These are phyloP conservation scores for Colletotrichum noveboracense DNA, from an alignment of 2,329 filamentous ascomycete species.

Conservation along the genomic window DNA sequence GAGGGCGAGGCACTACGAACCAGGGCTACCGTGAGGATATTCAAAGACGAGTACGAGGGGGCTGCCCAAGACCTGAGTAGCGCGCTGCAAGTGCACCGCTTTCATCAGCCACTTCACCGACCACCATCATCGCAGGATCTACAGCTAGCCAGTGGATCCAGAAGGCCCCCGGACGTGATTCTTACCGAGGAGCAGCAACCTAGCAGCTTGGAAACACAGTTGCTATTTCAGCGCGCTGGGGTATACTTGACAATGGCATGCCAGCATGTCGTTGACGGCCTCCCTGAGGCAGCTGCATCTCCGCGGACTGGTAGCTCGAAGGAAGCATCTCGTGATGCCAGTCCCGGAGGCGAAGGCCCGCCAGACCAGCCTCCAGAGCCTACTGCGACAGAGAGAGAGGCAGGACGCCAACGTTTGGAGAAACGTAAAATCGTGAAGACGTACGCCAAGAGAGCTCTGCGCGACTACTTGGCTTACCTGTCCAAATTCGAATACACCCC, in stretches of 20 bases:
- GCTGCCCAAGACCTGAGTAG: constrained; percentile 74
- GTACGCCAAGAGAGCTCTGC: constrained; percentile 76
- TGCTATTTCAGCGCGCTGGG: constrained; percentile 77
- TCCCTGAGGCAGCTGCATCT: constrained; percentile 35
- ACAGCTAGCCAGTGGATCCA: constrained; percentile 39
- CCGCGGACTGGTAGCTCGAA: not conserved
- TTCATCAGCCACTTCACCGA: constrained; percentile 57
- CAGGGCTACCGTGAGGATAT: constrained; percentile 74
- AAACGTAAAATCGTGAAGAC: constrained; percentile 73
- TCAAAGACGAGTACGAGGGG: constrained; percentile 76
- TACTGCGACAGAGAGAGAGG: constrained; percentile 50
- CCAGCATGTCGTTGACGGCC: constrained; percentile 62
- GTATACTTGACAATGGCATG: constrained; percentile 77
- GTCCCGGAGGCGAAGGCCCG: not conserved
- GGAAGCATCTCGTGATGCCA: not conserved
- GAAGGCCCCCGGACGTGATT: constrained; percentile 37
- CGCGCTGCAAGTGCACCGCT: constrained; percentile 62
- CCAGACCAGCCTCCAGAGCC: constrained; percentile 19
- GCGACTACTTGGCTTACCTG: constrained; percentile 77
- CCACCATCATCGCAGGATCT: constrained; percentile 49
- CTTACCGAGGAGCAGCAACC: constrained; percentile 62
- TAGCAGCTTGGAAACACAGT: constrained; percentile 74
- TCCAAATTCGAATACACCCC: constrained; percentile 81
- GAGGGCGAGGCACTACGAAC: constrained; percentile 75
- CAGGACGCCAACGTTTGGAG: constrained; percentile 38